Evolutionary conservation across 352 stramenopile genomes (phyloP), one percentile per base, ranked within the genome.

Genomic region (Phytopythium ostracodes): DNA sequence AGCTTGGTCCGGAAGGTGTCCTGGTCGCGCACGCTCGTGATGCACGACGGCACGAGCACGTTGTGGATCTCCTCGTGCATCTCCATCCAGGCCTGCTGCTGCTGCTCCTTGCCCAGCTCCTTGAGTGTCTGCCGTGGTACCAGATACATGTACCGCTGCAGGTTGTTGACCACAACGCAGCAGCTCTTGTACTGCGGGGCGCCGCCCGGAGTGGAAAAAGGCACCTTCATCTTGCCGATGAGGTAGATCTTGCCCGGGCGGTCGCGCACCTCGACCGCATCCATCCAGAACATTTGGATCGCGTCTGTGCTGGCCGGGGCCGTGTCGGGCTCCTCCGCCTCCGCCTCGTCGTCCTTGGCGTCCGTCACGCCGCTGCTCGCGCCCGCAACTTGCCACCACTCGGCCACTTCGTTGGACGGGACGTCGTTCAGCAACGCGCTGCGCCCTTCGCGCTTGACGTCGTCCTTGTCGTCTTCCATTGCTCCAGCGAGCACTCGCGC

Each of bases 231-330:
- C 73, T 99, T 99, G 46, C 97, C 98, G 64, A 99, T 99, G 8
- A 99, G 65, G 70, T 98, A 98, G 53, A 99, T 87, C 53, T 96
- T 95, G 17, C 98, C 97, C 25, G 90, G 91, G 17, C 85, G 84
- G 25, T 96, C 85, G 7, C 97, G 91, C 25, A 98, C 87, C 87
- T 99, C 98, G 22, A 94, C 85, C 0, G 95, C 94, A 76, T 99
- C 97, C 56, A 98, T 94, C 94, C 96, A 99, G 76, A 96, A 99
- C 75, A 99, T 91, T 66, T 96, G 87, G 20, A 99, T 75, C 56
- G 88, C 79, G 53, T 91, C 87, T 10, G 53, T 36, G 24, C 29
- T 43, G 44, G 69, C 70, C 12, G 86, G 68, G 0, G 58, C 69
- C 1, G 74, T 51, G 22, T 76, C 65, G 20, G 68, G 44, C 44